A percentile compares a stretch with the other conserved stretches of the same genome.
phyloP scores from a whole-genome alignment of 2,329 filamentous ascomycete species.

The Pseudopyrenochaeta lycopersici region DNA sequence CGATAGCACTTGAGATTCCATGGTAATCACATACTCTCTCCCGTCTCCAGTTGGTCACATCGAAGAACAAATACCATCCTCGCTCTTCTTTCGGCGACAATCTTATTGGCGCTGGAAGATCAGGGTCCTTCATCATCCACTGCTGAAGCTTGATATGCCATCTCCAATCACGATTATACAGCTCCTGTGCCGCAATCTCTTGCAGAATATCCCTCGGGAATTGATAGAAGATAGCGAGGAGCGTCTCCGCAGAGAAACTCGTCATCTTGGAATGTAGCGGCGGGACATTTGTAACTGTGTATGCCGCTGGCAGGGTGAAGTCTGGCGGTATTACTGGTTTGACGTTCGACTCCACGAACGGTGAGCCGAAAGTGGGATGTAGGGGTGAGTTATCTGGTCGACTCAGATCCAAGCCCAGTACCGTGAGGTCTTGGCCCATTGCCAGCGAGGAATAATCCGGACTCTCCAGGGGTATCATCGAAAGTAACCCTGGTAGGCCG shows the following conservation, averaged over 20 bases:
- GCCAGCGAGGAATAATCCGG: slow-evolving; percentile 62
- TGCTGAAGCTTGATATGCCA: slow-evolving; percentile 64
- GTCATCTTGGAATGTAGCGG: slow-evolving; percentile 66
- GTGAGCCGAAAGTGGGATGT: slow-evolving; percentile 70
- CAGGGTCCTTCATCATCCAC: slow-evolving; percentile 65
- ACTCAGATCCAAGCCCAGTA: slow-evolving; percentile 70
- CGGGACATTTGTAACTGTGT: slow-evolving; percentile 73
- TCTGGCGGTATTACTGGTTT: slow-evolving; percentile 68
- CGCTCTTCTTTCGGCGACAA: slow-evolving; percentile 59
- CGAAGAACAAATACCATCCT: slow-evolving; percentile 65
- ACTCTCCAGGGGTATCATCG: slow-evolving; percentile 64
- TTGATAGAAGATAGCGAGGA: slow-evolving; percentile 76
- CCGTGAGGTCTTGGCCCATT: slow-evolving; percentile 70
- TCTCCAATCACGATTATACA: slow-evolving; percentile 63
- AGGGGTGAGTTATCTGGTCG: slow-evolving; percentile 66
- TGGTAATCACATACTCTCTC: slow-evolving; percentile 53
- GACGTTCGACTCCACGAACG: slow-evolving; percentile 67
- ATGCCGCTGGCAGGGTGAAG: slow-evolving; percentile 69
- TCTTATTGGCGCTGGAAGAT: slow-evolving; percentile 54
- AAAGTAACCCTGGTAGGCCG: slow-evolving; percentile 67
- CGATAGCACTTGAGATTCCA: not conserved
- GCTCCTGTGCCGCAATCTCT: slow-evolving; percentile 70
- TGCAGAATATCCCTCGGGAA: slow-evolving; percentile 72
- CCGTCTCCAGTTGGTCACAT: slow-evolving; percentile 61
- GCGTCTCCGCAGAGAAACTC: slow-evolving; percentile 69